A percentile compares a stretch with the other conserved stretches of the same genome.
Conservation (phyloP, 352 stramenopile genomes). For the Phytopythium montanum region DNA sequence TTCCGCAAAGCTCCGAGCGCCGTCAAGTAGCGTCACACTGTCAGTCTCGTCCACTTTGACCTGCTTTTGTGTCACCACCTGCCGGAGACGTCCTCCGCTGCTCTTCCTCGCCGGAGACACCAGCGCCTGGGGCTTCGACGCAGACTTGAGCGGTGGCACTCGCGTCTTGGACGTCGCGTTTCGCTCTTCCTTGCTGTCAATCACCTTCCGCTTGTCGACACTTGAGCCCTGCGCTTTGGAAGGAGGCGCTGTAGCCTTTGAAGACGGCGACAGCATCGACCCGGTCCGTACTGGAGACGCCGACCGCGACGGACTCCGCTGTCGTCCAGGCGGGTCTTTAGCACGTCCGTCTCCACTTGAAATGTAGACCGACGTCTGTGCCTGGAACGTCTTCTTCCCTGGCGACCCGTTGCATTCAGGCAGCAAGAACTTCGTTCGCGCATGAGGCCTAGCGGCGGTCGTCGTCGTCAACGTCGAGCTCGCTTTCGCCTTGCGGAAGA, state of each 20-base stretch:
- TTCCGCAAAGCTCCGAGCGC: conserved; percentile 36
- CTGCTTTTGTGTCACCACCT: conserved; percentile 3
- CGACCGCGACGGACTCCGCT: conserved; percentile 13
- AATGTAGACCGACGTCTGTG: background rate
- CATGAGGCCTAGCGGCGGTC: conserved; percentile 25
- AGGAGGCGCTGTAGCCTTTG: background rate
- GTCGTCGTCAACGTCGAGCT: conserved; percentile 9
- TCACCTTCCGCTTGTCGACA: background rate
- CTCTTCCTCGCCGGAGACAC: background rate
- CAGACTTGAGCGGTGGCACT: conserved; percentile 15
- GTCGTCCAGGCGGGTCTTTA: background rate
- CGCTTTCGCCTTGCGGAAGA: conserved; percentile 35
- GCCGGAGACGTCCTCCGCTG: background rate
- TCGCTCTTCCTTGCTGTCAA: no score
- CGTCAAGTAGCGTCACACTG: conserved; percentile 25
- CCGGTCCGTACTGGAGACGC: conserved; percentile 6
- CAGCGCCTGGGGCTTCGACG: background rate
- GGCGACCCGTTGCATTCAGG: conserved; percentile 39
- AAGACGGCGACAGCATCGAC: background rate
- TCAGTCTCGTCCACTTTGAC: background rate
- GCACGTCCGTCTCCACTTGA: background rate
- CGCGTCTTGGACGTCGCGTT: conserved; percentile 7
- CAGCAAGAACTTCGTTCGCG: conserved; percentile 33
- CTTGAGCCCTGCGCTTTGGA: background rate
- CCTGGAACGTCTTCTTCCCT: conserved; percentile 8